A percentile compares a stretch with the other conserved stretches of the same genome.
phyloP scores from a whole-genome alignment of 2,329 filamentous ascomycete species.

The Neofusicoccum sp. region DNA sequence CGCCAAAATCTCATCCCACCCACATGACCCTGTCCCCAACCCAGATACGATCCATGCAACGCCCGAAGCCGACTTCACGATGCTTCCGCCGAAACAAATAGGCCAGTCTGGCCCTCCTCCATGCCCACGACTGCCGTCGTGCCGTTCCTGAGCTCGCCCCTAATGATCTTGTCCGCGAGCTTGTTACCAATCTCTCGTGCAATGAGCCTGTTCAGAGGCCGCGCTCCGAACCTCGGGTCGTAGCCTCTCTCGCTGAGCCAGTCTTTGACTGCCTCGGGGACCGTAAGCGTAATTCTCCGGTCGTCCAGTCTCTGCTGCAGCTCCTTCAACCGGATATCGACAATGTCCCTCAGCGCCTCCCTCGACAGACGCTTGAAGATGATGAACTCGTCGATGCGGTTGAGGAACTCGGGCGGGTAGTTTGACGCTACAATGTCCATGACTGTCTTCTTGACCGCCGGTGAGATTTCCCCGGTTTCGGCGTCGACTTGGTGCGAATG shows the following conservation, averaged over 20 bases:
- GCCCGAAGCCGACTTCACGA: not conserved
- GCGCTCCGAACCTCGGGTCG: constrained; percentile 85
- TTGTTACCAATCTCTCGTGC: constrained; percentile 85
- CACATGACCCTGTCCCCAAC: constrained; percentile 16
- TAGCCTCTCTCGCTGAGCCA: constrained; percentile 92
- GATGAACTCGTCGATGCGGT: constrained; percentile 95
- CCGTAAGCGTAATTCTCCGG: constrained; percentile 73
- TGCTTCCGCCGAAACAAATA: constrained; percentile 21
- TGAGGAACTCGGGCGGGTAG: constrained; percentile 91
- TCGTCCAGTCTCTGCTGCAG: constrained; percentile 81
- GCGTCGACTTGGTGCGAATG: constrained; percentile 61
- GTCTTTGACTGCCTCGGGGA: constrained; percentile 68
- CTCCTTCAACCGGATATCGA: constrained; percentile 86
- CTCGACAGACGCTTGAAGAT: constrained; percentile 84
- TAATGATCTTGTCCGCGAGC: constrained; percentile 88
- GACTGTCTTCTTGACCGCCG: constrained; percentile 72
- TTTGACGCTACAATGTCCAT: constrained; percentile 78
- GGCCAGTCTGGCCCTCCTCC: constrained; percentile 48
- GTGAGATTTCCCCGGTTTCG: constrained; percentile 66
- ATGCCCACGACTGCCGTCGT: constrained; percentile 70
- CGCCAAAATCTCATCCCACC: constrained; percentile 6
- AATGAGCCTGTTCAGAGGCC: constrained; percentile 88
- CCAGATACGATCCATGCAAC: constrained; percentile 12
- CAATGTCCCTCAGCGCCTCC: constrained; percentile 80
- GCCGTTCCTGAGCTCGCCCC: constrained; percentile 74